These are phyloP conservation scores for Epichloe hybrida DNA, from an alignment of 2,329 filamentous ascomycete genomes.

Conservation along the genomic window DNA sequence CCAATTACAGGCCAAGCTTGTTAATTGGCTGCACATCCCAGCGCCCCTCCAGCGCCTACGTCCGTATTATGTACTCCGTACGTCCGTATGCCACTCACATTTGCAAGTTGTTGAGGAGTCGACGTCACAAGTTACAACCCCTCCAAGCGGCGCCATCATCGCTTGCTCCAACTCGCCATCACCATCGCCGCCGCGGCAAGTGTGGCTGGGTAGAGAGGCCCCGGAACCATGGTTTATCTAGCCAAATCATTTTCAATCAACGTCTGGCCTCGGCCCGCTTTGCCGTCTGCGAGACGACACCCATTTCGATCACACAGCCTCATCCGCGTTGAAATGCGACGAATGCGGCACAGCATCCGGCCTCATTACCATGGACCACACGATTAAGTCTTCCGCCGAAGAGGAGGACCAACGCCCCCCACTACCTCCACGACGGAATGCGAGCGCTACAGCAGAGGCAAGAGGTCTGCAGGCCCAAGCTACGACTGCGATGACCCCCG, in stretches of 20 bases:
- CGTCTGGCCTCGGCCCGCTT: not conserved
- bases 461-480: conserved; percentile 45
- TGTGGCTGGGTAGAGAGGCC: not conserved
- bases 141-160: too few species aligned
- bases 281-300: not conserved
- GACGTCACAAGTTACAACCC: not conserved
- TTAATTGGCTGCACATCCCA: not conserved
- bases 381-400: conserved; percentile 12
- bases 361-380: conserved; percentile 15
- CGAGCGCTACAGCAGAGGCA: conserved; percentile 22
- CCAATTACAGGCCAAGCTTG: not conserved
- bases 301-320: not conserved
- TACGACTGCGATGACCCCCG: conserved; percentile 70
- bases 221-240: not conserved
- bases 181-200: not conserved
- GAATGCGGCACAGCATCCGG: conserved; percentile 4
- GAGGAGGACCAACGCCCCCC: conserved; percentile 37
- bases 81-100: not conserved
- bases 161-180: not conserved
- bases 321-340: conserved; percentile 16
- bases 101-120: not conserved
- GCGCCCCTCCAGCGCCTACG: too few species aligned
- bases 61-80: too few species aligned
- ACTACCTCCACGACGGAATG: conserved; percentile 37
- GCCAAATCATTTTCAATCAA: not conserved